phyloP scores from a whole-genome alignment of 345 rosid genomes.

The Diplotaxis tenuifolia region DNA sequence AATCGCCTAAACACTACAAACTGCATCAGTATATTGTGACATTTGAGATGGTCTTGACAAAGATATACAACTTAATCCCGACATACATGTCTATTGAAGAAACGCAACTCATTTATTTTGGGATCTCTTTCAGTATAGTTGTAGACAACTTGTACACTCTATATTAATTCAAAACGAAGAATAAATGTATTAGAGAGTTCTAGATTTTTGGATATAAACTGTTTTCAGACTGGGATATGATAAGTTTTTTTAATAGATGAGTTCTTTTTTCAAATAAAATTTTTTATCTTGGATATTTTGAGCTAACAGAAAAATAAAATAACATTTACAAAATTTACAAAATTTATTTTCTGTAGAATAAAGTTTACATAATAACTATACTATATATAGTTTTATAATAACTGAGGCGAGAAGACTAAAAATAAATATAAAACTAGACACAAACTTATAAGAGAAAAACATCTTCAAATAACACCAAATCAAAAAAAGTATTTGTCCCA shows the following conservation, averaged over 20 bases:
- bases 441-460: neutral
- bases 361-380: neutral
- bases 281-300: neutral
- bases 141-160: conserved; percentile 37
- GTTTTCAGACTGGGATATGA: neutral
- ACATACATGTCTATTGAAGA: conserved; percentile 20
- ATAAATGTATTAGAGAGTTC: neutral
- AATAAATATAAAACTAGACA: neutral
- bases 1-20: conserved; percentile 6
- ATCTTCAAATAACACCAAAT: neutral
- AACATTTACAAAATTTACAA: neutral
- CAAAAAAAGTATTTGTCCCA: no score
- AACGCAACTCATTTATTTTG: conserved; percentile 11
- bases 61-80: conserved; percentile 33
- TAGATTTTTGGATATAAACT: neutral
- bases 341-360: neutral
- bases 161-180: neutral
- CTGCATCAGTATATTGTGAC: conserved; percentile 20
- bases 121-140: conserved; percentile 12
- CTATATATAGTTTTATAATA: neutral
- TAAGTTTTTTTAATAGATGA: neutral
- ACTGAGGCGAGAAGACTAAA: neutral
- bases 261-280: neutral
- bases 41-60: conserved; percentile 32
- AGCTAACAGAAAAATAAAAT: neutral